These are phyloP conservation scores for Diplodia seriata DNA, from an alignment of 2,329 filamentous ascomycete species.

Conservation along the genomic window DNA sequence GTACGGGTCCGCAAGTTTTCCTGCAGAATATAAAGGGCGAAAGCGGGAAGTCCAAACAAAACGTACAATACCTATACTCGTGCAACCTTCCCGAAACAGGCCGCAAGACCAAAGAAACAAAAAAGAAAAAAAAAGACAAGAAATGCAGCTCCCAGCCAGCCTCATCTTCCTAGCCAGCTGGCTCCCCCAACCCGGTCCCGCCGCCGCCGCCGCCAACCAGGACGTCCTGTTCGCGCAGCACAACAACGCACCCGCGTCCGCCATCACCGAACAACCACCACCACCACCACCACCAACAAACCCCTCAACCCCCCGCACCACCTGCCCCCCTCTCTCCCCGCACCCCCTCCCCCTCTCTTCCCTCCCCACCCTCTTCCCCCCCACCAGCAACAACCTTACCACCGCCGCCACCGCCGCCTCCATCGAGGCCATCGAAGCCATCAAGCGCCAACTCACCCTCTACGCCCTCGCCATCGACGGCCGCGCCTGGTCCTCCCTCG, in stretches of 20 bases:
- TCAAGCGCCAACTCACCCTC: conserved; percentile 3
- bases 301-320: not conserved
- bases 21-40: not conserved
- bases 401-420: not conserved
- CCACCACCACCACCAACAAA: not conserved
- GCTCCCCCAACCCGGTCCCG: not conserved
- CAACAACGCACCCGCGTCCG: too few species aligned
- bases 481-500: not conserved
- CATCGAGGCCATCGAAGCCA: not conserved
- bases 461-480: conserved; percentile 24
- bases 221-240: not conserved
- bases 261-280: not conserved
- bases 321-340: conserved; percentile 2
- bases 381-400: not conserved
- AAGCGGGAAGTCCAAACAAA: not conserved
- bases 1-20: not conserved
- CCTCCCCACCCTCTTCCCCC: not conserved
- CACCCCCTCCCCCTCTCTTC: not conserved
- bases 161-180: not conserved
- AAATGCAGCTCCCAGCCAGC: not conserved
- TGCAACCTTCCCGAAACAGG: not conserved
- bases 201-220: not conserved
- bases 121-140: not conserved
- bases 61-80: not conserved
- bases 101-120: too few species aligned